Evolutionary conservation across 495 filamentous ascomycete species (phyloP).

Genomic region (Neurospora sp.): DNA sequence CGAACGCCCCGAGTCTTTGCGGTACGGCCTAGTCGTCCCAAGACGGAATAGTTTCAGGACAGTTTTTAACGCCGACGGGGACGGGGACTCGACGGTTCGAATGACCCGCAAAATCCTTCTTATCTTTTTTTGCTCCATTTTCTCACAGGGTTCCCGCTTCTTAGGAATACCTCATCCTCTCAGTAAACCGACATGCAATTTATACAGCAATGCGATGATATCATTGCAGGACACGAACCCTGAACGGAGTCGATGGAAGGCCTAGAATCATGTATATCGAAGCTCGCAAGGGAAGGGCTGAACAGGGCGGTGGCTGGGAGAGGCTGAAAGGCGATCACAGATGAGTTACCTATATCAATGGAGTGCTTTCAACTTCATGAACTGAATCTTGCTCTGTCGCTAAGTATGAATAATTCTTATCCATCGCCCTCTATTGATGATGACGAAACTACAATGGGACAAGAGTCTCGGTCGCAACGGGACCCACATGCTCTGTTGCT

Average conservation of each 20-base stretch:
- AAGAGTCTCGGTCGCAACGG: neutral
- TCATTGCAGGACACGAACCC: neutral
- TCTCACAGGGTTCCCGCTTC: neutral
- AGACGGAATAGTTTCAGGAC: neutral
- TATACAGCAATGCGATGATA: neutral
- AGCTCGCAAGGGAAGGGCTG: neutral
- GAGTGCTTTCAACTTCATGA: neutral
- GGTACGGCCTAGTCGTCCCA: neutral
- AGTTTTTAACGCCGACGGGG: neutral
- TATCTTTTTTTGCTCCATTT: neutral
- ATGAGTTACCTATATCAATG: too few relatives aligned
- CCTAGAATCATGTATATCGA: neutral
- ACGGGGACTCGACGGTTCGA: neutral
- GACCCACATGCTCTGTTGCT: neutral
- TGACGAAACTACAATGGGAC: neutral
- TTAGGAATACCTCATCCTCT: neutral
- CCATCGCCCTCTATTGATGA: neutral
- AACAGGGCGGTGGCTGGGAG: neutral
- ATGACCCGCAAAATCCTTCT: neutral
- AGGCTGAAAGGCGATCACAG: too few relatives aligned
- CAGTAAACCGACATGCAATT: neutral
- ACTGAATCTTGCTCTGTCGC: neutral
- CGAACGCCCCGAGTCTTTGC: too few relatives aligned
- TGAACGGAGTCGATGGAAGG: neutral
- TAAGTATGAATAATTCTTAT: neutral